These are phyloP conservation scores for Closterium sp. DNA, from an alignment of 139 green algal species.

Conservation along the genomic window DNA sequence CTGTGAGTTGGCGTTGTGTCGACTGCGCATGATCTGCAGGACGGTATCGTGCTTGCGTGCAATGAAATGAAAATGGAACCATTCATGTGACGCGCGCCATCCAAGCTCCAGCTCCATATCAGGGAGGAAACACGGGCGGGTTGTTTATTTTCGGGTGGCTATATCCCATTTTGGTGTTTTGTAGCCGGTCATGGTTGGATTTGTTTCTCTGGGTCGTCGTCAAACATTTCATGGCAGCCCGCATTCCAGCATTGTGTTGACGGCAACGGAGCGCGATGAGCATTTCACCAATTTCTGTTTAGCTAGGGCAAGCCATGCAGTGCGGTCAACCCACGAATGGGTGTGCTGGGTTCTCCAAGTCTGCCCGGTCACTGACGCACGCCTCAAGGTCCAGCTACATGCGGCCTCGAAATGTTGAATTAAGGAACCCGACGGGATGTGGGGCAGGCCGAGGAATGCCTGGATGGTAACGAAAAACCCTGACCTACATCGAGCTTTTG, in stretches of 20 bases:
- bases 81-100: neutral
- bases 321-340: neutral
- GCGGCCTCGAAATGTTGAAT: too few species aligned
- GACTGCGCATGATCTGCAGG: neutral
- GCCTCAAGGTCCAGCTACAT: neutral
- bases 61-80: neutral
- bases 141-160: too few species aligned
- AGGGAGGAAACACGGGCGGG: too few species aligned
- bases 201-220: too few species aligned
- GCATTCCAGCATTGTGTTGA: neutral
- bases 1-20: neutral
- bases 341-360: neutral
- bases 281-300: neutral
- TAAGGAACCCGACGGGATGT: too few species aligned
- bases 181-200: too few species aligned
- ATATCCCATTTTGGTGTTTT: too few species aligned
- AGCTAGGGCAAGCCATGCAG: neutral
- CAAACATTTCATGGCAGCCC: too few species aligned
- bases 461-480: too few species aligned
- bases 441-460: too few species aligned
- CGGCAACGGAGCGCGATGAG: neutral
- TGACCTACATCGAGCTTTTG: too few species aligned
- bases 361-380: neutral
- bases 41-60: too few species aligned
- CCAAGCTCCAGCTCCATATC: neutral